Base-by-base conservation (phyloP, 2,329 filamentous ascomycete species). In the Didymella keratinophila region DNA sequence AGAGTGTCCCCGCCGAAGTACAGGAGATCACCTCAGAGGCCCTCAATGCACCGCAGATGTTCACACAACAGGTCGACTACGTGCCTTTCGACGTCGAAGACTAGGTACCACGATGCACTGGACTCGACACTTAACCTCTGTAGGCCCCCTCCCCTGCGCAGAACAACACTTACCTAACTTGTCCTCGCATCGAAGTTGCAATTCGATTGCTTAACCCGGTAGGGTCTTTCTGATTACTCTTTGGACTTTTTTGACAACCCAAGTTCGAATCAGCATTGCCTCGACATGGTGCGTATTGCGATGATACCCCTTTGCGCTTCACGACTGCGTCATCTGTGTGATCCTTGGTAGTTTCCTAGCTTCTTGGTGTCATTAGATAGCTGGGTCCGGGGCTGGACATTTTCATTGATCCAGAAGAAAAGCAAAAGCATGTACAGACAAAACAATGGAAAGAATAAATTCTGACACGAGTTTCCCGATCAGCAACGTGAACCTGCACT, bases 11-110 rank as follows among this genome's bases (percentile, higher is more conserved):
- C 41, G 14, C 27, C 4, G 52, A 46, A 14, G 25, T 37, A 27
- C 46, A 52, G 30, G 53, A 45, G 20, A 37, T 47, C 12, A 47
- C 45, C 18, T 16, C 45, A 41, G 28, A 37, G 21, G 30, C 21
- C 10, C 32, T 47, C 36, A 34, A 55, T 16, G 47, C 62, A 16
- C 51, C 60, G 3, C 69, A 70, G 36, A 61, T 67, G 45, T 68
- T 75, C 50, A 69, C 67, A 23, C 64, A 73, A 34, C 72, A 76
- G 56, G 64, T 64, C 45, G 72, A 76, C 41, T 76, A 65, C 36
- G 67, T 76, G 46, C 63, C 70, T 6, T 64, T 74, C 39, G 65
- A 65, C 44, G 59, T 41, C 27, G 61, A 66, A 21, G 61, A 65
- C 32, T 70, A 54, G 42, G 53, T 42, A 44, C 32, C 28, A 8